Conservation (phyloP, 2,329 filamentous ascomycete species). For the Gliomastix tumulicola region DNA sequence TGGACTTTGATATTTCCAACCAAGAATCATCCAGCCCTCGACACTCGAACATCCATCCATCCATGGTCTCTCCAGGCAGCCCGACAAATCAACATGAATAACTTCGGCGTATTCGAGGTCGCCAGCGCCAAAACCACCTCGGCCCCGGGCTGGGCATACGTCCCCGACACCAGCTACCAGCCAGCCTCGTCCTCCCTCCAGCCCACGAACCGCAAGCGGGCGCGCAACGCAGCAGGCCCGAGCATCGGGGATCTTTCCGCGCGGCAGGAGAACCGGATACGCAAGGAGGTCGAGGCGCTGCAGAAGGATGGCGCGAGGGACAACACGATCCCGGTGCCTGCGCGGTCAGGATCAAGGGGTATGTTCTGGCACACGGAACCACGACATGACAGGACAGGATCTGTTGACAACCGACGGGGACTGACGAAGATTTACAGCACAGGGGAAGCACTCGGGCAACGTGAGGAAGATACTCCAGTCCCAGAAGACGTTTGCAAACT, state of each 20-base stretch:
- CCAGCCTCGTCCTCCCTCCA: slow-evolving; percentile 42
- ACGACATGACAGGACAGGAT: background rate
- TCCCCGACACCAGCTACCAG: slow-evolving; percentile 64
- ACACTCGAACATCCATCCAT: too few relatives aligned
- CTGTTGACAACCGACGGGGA: background rate
- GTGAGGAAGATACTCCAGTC: slow-evolving; percentile 73
- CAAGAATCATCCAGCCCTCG: too few relatives aligned
- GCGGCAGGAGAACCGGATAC: slow-evolving; percentile 74
- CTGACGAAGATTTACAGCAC: slow-evolving; percentile 16
- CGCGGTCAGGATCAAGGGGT: slow-evolving; percentile 37
- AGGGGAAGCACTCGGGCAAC: slow-evolving; percentile 57
- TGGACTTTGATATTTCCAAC: too few relatives aligned
- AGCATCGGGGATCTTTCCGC: slow-evolving; percentile 63
- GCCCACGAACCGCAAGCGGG: slow-evolving; percentile 63
- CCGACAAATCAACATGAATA: slow-evolving; percentile 44
- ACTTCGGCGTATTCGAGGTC: slow-evolving; percentile 76
- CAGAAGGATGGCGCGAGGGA: slow-evolving; percentile 74
- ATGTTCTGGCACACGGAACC: slow-evolving; percentile 7
- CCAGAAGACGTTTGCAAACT: slow-evolving; percentile 77
- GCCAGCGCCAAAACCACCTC: slow-evolving; percentile 61
- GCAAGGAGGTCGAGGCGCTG: slow-evolving; percentile 75
- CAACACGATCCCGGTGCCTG: slow-evolving; percentile 61
- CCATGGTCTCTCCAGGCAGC: too few relatives aligned
- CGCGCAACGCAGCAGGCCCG: slow-evolving; percentile 43
- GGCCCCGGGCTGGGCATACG: slow-evolving; percentile 88